Evolutionary conservation across 805 yeast species (phyloP).

Genomic region (Saturnispora serradocipensis): DNA sequence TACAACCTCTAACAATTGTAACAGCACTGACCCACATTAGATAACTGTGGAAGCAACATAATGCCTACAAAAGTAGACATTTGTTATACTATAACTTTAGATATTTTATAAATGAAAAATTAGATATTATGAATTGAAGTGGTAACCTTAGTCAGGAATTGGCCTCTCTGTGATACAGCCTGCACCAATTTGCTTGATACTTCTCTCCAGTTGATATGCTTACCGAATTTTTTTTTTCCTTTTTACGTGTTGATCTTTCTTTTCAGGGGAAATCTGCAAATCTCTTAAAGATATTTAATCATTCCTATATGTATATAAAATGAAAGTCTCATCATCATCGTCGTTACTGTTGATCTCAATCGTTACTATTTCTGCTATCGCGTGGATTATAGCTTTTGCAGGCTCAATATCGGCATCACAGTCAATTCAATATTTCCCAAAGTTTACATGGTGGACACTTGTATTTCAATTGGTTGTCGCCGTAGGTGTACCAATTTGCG

Average conservation of each 20-base stretch:
- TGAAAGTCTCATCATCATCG: neutral
- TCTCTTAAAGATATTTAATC: neutral
- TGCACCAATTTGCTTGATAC: neutral
- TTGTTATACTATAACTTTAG: neutral
- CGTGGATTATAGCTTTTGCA: conserved; percentile 85
- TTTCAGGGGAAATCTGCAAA: neutral
- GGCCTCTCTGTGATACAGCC: neutral
- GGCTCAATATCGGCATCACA: conserved; percentile 63
- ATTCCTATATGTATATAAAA: neutral
- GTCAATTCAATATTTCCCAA: conserved; percentile 45
- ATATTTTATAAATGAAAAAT: no score
- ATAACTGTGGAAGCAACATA: neutral
- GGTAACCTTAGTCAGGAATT: no score
- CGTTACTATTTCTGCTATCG: conserved; percentile 28
- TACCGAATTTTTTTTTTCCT: neutral
- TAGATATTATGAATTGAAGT: neutral
- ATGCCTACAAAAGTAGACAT: neutral
- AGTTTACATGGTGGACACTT: conserved; percentile 94
- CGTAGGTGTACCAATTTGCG: conserved; percentile 40
- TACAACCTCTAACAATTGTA: neutral
- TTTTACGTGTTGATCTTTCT: neutral
- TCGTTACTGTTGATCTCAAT: neutral
- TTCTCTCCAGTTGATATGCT: neutral
- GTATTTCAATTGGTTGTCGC: conserved; percentile 66
- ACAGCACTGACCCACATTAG: neutral